phyloP scores from a whole-genome alignment of 306 rosid genomes.

The Cajanus cajan region DNA sequence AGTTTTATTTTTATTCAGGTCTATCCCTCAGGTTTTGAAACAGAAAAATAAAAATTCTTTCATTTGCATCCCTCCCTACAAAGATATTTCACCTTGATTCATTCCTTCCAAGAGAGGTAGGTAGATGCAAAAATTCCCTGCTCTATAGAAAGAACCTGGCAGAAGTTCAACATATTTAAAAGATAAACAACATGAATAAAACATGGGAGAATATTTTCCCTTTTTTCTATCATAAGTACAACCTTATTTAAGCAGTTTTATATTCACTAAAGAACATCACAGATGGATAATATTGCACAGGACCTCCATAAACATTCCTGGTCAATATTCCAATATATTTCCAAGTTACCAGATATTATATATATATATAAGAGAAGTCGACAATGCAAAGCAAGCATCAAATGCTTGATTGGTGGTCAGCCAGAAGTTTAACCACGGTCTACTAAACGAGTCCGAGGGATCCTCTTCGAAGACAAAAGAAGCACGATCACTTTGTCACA shows the following conservation, averaged over 20 bases:
- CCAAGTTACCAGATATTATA: slow-evolving; percentile 10
- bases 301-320: slow-evolving; percentile 21
- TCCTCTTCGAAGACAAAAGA: neutral
- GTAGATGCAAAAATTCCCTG: neutral
- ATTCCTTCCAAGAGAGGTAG: neutral
- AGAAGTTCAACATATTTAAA: neutral
- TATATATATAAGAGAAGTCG: neutral
- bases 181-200: slow-evolving; percentile 6
- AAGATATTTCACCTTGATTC: neutral
- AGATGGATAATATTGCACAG: slow-evolving; percentile 7
- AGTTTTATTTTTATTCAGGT: neutral
- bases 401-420: neutral
- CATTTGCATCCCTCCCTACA: neutral
- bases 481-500: slow-evolving; percentile 17
- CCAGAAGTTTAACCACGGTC: slow-evolving; percentile 16
- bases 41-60: neutral
- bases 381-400: slow-evolving; percentile 13
- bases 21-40: neutral
- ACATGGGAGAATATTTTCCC: neutral
- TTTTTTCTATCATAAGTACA: neutral
- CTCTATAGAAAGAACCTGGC: neutral
- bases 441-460: neutral
- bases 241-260: slow-evolving; percentile 4
- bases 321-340: slow-evolving; percentile 18
- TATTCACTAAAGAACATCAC: slow-evolving; percentile 13